Evolutionary conservation across 192 early-diverging fungal species (phyloP), one percentile per base, ranked within the genome.

Genomic region (Coemansia sp.): DNA sequence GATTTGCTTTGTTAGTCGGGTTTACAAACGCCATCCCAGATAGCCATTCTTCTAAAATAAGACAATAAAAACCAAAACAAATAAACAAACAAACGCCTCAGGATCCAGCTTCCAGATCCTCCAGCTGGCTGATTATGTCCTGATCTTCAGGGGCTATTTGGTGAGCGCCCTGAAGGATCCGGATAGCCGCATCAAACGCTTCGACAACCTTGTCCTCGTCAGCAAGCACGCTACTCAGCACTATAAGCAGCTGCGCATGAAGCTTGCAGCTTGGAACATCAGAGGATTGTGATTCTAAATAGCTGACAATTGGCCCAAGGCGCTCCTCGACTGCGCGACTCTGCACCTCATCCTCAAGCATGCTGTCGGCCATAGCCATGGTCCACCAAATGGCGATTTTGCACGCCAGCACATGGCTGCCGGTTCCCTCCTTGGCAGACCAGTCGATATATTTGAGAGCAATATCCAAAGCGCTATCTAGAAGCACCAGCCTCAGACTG

Each of bases 311-410:
- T 10, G 73, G 68, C 36, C 45, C 64, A 36, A 66, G 63, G 56
- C 61, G 71, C 30, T 25, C 60, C 67, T 67, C 83, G 58, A 73
- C 84, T 64, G 22, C 36, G 33, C 79, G 73, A 7, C 82, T 76
- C 20, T 80, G 68, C 0, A 76, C 81, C 22, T 79, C 64, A 7
- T 71, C 63, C 36, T 80, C 84, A 0, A 81, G 25, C 22, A 22
- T n/a, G 42, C 42, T 45, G 18, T 61, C 80, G 17, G 80, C 65
- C 1, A 75, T 73, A 2, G 85, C 85, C 49, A 89, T 69, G 6
- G 89, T 85, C 81, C 85, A 85, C 56, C 84, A 83, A 34, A 87
- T 84, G 7, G 85, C 48, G 22, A 76, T 72, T 36, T 82, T 81
- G 20, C 62, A 61, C 2, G 65, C 69, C 20, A 49, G 45, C 32